These are phyloP conservation scores for Protomyces pachydermus DNA, from an alignment of 1,139 yeast species.

Conservation along the genomic window DNA sequence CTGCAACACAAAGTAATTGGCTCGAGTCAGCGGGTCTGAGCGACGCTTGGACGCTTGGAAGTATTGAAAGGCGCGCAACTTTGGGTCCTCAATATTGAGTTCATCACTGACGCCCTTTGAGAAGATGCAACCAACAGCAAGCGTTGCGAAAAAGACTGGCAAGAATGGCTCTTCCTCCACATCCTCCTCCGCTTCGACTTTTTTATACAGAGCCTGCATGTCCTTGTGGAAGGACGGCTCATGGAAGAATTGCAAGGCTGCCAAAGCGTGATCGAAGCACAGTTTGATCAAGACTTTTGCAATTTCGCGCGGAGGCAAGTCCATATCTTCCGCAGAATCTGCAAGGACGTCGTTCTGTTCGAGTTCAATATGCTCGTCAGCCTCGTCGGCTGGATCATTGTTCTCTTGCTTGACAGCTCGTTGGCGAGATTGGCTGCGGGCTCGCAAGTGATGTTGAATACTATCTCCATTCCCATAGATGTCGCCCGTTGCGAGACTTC, in stretches of 20 bases:
- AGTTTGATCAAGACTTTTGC: slow-evolving; percentile 67
- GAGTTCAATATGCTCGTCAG: slow-evolving; percentile 13
- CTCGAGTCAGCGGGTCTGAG: slow-evolving; percentile 55
- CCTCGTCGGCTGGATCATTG: background rate
- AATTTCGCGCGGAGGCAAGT: slow-evolving; percentile 68
- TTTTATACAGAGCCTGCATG: slow-evolving; percentile 54
- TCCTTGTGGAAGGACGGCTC: slow-evolving; percentile 67
- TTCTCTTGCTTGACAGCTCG: slow-evolving; percentile 22
- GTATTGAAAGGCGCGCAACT: slow-evolving; percentile 67
- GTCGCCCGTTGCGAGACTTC: background rate
- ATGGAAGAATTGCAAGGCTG: slow-evolving; percentile 76
- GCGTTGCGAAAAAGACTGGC: slow-evolving; percentile 68
- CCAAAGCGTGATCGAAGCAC: slow-evolving; percentile 84
- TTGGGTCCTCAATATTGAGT: slow-evolving; percentile 43
- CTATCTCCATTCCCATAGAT: slow-evolving; percentile 30
- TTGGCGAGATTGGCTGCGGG: background rate
- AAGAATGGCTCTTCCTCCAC: slow-evolving; percentile 70
- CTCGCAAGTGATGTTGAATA: slow-evolving; percentile 5
- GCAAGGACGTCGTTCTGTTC: slow-evolving; percentile 26
- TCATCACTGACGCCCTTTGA: slow-evolving; percentile 38
- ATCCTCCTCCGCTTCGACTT: slow-evolving; percentile 64
- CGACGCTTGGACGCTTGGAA: slow-evolving; percentile 77
- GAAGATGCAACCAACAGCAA: slow-evolving; percentile 72
- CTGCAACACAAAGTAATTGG: slow-evolving; percentile 63
- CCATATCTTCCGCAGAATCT: slow-evolving; percentile 48